Percentiles rank a stretch among this genome's conserved stretches.
Conservation (phyloP, 2,329 filamentous ascomycete species). For the Pestalotiopsis sp. region DNA sequence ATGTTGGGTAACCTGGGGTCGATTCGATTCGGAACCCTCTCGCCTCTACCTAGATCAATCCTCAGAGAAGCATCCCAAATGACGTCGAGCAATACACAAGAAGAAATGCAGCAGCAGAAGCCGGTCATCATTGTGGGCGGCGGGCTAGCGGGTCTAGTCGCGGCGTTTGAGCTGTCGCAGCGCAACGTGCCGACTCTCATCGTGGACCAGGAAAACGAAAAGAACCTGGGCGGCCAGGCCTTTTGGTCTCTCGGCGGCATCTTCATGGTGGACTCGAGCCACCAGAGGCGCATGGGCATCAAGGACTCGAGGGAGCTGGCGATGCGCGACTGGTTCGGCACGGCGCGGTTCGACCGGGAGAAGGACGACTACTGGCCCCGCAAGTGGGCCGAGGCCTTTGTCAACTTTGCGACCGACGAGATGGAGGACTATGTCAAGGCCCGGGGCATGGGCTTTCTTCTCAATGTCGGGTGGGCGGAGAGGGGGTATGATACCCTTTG, state of each 20-base stretch:
- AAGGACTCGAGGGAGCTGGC: constrained; percentile 59
- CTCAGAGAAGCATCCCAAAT: background rate
- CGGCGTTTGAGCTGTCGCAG: constrained; percentile 57
- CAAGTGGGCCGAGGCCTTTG: constrained; percentile 65
- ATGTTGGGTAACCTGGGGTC: no score
- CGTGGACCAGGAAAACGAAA: constrained; percentile 60
- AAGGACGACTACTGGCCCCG: constrained; percentile 60
- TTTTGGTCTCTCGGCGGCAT: constrained; percentile 67
- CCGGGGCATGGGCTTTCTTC: constrained; percentile 53
- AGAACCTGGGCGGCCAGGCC: constrained; percentile 62
- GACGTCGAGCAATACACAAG: background rate
- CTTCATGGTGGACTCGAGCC: constrained; percentile 59
- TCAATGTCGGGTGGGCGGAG: constrained; percentile 64
- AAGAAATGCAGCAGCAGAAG: constrained; percentile 1
- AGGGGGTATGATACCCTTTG: constrained; percentile 39
- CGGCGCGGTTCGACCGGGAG: constrained; percentile 60
- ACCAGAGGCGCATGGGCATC: constrained; percentile 61
- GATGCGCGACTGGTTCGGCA: constrained; percentile 60
- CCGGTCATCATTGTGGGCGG: constrained; percentile 59
- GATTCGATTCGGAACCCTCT: background rate
- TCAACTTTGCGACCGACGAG: constrained; percentile 61
- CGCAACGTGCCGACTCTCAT: constrained; percentile 52
- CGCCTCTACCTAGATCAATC: background rate
- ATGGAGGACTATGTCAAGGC: constrained; percentile 61
- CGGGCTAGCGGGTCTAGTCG: constrained; percentile 61